Conservation (phyloP, 1,139 yeast species). For the Hemisphaericaspora lyxosophila region DNA sequence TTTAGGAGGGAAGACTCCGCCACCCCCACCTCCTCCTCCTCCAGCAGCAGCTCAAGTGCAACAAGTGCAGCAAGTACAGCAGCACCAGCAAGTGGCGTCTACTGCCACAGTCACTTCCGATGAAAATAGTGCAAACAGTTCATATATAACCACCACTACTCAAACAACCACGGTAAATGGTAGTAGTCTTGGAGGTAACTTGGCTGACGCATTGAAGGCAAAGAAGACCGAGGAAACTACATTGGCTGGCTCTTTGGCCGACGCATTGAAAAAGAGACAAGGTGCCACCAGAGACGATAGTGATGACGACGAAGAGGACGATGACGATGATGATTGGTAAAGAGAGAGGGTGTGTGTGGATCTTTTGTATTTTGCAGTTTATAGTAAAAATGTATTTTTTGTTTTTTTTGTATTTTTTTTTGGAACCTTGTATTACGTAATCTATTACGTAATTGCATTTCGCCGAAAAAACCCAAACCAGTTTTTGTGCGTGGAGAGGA, state of each 20-base stretch:
- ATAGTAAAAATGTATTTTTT: background rate
- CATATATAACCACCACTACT: slow-evolving; percentile 12
- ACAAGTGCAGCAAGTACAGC: slow-evolving; percentile 5
- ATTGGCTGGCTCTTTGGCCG: slow-evolving; percentile 85
- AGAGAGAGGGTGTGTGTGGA: no score
- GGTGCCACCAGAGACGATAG: slow-evolving; percentile 73
- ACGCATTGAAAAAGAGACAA: slow-evolving; percentile 82
- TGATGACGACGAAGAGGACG: slow-evolving; percentile 75
- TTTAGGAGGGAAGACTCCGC: slow-evolving; percentile 19
- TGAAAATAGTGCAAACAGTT: slow-evolving; percentile 14
- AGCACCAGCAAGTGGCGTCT: slow-evolving; percentile 4
- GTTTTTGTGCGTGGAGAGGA: background rate
- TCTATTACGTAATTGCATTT: no score
- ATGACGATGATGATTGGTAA: no score
- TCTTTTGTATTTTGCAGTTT: no score
- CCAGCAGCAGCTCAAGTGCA: slow-evolving; percentile 19
- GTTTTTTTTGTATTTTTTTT: background rate
- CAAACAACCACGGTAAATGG: slow-evolving; percentile 19
- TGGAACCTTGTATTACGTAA: no score
- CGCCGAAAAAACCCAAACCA: background rate
- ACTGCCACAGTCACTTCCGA: slow-evolving; percentile 15
- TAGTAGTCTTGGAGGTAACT: slow-evolving; percentile 54
- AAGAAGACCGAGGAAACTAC: slow-evolving; percentile 63
- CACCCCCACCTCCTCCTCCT: slow-evolving; percentile 39
- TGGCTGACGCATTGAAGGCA: slow-evolving; percentile 73